Evolutionary conservation across 257 asterid species (phyloP).

Genomic region (Jacaranda copaia): DNA sequence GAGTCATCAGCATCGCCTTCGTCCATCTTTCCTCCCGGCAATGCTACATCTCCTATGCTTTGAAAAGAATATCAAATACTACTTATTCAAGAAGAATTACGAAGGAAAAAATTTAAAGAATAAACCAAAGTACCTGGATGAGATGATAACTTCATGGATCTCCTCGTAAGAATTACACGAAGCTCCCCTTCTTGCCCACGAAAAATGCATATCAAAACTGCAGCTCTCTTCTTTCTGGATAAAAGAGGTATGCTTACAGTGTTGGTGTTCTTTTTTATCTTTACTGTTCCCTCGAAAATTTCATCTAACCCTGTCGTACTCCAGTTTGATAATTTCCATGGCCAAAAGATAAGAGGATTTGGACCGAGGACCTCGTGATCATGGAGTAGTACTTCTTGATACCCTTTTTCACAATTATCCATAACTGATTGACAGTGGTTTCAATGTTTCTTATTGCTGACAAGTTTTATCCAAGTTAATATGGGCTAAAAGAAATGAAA

Average conservation of each 20-base stretch:
- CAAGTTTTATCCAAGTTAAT: slow-evolving; percentile 17
- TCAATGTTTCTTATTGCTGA: background rate
- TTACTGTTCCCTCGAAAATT: no score
- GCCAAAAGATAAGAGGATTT: slow-evolving; percentile 4
- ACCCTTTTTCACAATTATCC: slow-evolving; percentile 31
- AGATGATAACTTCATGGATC: slow-evolving; percentile 66
- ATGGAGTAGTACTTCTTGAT: slow-evolving; percentile 20
- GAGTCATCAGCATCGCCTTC: slow-evolving; percentile 59
- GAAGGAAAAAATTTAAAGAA: background rate
- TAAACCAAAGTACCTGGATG: slow-evolving; percentile 54
- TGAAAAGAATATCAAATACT: no score
- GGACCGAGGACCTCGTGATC: background rate
- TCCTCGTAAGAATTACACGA: slow-evolving; percentile 61
- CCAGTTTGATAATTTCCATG: background rate
- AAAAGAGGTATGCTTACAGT: background rate
- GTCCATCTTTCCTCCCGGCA: slow-evolving; percentile 71
- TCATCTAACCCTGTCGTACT: no score
- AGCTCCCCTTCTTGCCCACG: slow-evolving; percentile 54
- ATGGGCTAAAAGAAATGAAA: background rate
- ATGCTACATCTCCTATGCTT: slow-evolving; percentile 60
- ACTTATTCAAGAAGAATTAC: background rate
- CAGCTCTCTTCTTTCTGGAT: slow-evolving; percentile 59
- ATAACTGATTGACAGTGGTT: background rate
- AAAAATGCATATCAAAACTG: slow-evolving; percentile 63
- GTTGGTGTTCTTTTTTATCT: no score